These are phyloP conservation scores for Coemansia sp. DNA, from an alignment of 192 early-diverging fungal genomes.

Conservation along the genomic window DNA sequence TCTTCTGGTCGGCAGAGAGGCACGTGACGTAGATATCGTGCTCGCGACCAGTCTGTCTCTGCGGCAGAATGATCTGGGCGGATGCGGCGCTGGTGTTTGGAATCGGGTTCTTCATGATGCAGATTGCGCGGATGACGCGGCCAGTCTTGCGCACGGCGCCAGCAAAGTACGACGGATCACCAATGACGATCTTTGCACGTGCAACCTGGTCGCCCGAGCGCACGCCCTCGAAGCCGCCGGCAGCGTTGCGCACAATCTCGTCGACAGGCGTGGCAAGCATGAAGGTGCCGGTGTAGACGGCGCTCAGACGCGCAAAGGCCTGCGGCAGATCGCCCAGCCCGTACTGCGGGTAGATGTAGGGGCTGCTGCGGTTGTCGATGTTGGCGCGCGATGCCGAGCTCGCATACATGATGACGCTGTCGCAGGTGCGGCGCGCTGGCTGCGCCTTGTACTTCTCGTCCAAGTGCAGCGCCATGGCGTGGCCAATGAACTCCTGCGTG, in stretches of 20 bases:
- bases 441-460: conserved; percentile 78
- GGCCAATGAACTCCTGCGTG: conserved; percentile 97
- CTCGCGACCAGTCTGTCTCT: conserved; percentile 91
- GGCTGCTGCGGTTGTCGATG: conserved; percentile 80
- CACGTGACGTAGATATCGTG: conserved; percentile 97
- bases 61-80: conserved; percentile 95
- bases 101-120: conserved; percentile 88
- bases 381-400: conserved; percentile 76
- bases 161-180: conserved; percentile 93
- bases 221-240: conserved; percentile 87
- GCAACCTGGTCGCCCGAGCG: conserved; percentile 84
- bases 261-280: conserved; percentile 95
- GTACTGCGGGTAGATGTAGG: conserved; percentile 98
- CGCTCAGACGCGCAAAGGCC: conserved; percentile 94
- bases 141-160: conserved; percentile 79
- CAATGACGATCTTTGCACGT: conserved; percentile 84
- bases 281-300: conserved; percentile 99
- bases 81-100: conserved; percentile 87
- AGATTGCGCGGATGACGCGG: conserved; percentile 93
- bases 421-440: conserved; percentile 82
- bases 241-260: conserved; percentile 79
- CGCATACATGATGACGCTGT: conserved; percentile 90
- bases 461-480: conserved; percentile 93
- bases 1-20: conserved; percentile 86
- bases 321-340: conserved; percentile 98